Evolutionary conservation across 352 stramenopile species (phyloP), one percentile per base, ranked within the genome.

Genomic region (Phytophthora hibernalis): DNA sequence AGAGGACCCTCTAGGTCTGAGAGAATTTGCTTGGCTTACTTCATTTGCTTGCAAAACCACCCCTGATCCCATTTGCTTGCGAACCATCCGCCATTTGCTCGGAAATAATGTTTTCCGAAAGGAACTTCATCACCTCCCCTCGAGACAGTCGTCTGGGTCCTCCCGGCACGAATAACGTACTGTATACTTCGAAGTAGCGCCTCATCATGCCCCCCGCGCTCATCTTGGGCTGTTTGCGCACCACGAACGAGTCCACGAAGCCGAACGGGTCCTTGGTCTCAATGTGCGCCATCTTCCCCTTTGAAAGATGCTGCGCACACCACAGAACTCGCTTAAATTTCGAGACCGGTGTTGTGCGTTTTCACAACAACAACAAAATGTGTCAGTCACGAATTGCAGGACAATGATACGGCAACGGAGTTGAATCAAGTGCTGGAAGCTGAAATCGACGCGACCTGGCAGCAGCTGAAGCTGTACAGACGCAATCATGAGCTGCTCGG

Each of bases 71-170:
- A n/a, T n/a, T n/a, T n/a, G n/a, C n/a, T n/a, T n/a, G n/a, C n/a
- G n/a, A n/a, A n/a, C n/a, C n/a, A n/a, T n/a, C n/a, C n/a, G n/a
- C n/a, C n/a, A n/a, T n/a, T n/a, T n/a, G n/a, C n/a, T n/a, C n/a
- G n/a, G n/a, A n/a, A n/a, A n/a, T n/a, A n/a, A n/a, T n/a, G n/a
- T n/a, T n/a, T n/a, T n/a, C 82, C 9, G 77, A 74, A 22, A 89
- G 65, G 40, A 87, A 83, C 68, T 90, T 83, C 63, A 90, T 78
- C 26, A 93, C 69, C n/a, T 90, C 82, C 16, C 61, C 71, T 42
- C 83, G 71, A 37, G 82, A 56, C 64, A 85, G 50, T n/a, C 70
- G 50, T 65, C 53, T 55, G 11, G 61, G 73, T 18, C 68, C 63
- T 72, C 24, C 61, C 63, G 85, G 85, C 12, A 87, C 64, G 38